Percentiles rank a stretch among this genome's conserved stretches.
Conservation (phyloP, 805 yeast species). For the Nakazawaea ambrosiae region DNA sequence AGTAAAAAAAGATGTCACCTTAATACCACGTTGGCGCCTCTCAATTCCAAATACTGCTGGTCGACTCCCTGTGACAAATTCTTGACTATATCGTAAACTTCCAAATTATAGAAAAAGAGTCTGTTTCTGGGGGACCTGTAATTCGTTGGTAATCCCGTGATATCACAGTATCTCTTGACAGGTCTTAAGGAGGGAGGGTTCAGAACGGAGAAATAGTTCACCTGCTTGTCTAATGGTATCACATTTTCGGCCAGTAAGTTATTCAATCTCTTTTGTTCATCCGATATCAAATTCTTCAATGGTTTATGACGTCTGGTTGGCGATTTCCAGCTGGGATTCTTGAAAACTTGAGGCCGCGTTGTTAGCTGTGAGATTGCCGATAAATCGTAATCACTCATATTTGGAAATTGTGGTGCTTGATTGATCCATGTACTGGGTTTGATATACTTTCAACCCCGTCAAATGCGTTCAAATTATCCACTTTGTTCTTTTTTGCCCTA, state of each 20-base stretch:
- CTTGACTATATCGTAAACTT: constrained; percentile 70
- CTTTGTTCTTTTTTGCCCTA: no score
- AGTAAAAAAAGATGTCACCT: constrained; percentile 29
- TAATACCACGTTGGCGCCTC: constrained; percentile 84
- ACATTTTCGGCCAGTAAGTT: constrained; percentile 19
- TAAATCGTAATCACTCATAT: constrained; percentile 1
- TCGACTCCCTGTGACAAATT: constrained; percentile 86
- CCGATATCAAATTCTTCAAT: constrained; percentile 62
- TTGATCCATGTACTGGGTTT: not conserved
- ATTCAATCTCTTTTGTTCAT: constrained; percentile 66
- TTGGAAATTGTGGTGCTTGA: not conserved
- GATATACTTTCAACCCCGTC: no score
- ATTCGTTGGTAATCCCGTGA: constrained; percentile 78
- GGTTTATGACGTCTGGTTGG: constrained; percentile 66
- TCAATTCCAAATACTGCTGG: constrained; percentile 80
- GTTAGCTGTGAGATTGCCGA: constrained; percentile 28
- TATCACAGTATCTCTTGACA: constrained; percentile 79
- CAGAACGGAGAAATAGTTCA: constrained; percentile 62
- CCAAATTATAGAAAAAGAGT: constrained; percentile 74
- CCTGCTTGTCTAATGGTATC: constrained; percentile 36
- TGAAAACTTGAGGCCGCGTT: constrained; percentile 47
- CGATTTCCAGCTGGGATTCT: constrained; percentile 42
- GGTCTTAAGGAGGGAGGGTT: constrained; percentile 90
- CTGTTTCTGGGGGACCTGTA: constrained; percentile 73
- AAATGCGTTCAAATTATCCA: no score